Evolutionary conservation across 805 yeast genomes (phyloP).

Genomic region (Lachancea sp.): DNA sequence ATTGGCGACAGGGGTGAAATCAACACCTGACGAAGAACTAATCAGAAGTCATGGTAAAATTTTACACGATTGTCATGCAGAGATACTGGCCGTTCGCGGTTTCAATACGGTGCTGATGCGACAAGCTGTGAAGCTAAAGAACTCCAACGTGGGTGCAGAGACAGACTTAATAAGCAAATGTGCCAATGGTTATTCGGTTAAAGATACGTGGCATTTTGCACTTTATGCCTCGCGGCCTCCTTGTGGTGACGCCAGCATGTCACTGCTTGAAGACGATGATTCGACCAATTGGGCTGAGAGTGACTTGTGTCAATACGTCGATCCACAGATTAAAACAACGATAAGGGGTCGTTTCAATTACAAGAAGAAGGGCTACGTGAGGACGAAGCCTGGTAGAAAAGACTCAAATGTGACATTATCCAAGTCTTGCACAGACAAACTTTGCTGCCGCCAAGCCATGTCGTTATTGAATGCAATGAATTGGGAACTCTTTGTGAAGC

Average conservation of each 20-base stretch:
- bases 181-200: constrained; percentile 29
- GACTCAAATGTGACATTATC: constrained; percentile 70
- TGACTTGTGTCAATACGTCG: constrained; percentile 25
- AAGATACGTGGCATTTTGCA: constrained; percentile 40
- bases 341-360: constrained; percentile 63
- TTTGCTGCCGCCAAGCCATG: constrained; percentile 54
- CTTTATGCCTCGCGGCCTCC: constrained; percentile 72
- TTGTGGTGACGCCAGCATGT: constrained; percentile 86
- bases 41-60: constrained; percentile 46
- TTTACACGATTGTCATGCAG: constrained; percentile 90
- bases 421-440: constrained; percentile 86
- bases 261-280: constrained; percentile 20
- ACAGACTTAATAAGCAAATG: constrained; percentile 7
- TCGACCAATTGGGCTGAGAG: constrained; percentile 13
- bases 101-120: constrained; percentile 57
- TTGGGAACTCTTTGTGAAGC: constrained; percentile 31
- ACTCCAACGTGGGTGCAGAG: background rate
- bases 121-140: constrained; percentile 32
- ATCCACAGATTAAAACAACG: constrained; percentile 23
- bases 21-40: constrained; percentile 50
- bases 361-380: constrained; percentile 51
- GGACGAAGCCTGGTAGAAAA: constrained; percentile 89
- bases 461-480: constrained; percentile 48
- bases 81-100: constrained; percentile 62
- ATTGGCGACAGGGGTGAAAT: constrained; percentile 78